phyloP scores from a whole-genome alignment of 2,329 filamentous ascomycete genomes.

The Nemania diffusa region DNA sequence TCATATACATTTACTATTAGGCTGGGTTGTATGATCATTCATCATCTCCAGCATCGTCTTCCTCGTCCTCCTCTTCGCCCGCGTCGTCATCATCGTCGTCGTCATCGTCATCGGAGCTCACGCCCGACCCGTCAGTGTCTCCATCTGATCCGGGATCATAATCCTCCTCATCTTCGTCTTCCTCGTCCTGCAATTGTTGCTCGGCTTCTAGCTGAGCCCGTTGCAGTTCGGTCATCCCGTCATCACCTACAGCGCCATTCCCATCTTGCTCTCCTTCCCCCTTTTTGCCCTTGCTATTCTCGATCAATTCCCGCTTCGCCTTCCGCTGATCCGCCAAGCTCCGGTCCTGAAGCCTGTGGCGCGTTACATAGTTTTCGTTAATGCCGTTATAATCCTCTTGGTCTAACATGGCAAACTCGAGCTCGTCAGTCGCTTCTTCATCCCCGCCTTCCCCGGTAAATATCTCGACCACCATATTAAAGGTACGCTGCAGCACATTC shows the following conservation, averaged over 20 bases:
- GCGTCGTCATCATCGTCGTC: slow-evolving; percentile 63
- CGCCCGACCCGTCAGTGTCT: slow-evolving; percentile 67
- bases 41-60: slow-evolving; percentile 29
- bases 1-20: slow-evolving; percentile 18
- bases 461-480: slow-evolving; percentile 73
- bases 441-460: slow-evolving; percentile 55
- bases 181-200: slow-evolving; percentile 66
- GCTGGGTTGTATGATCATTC: slow-evolving; percentile 3
- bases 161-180: slow-evolving; percentile 73
- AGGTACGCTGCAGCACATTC: slow-evolving; percentile 73
- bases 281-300: slow-evolving; percentile 64
- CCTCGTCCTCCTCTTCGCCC: slow-evolving; percentile 54
- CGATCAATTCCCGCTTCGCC: slow-evolving; percentile 70
- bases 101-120: slow-evolving; percentile 61
- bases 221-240: slow-evolving; percentile 61
- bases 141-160: slow-evolving; percentile 72
- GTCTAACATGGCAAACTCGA: slow-evolving; percentile 76
- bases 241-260: slow-evolving; percentile 58
- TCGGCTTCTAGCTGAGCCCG: slow-evolving; percentile 63
- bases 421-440: slow-evolving; percentile 64
- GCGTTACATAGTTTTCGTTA: slow-evolving; percentile 69
- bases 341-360: slow-evolving; percentile 70
- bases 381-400: slow-evolving; percentile 74
- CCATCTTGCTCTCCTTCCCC: slow-evolving; percentile 54
- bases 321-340: slow-evolving; percentile 76